A percentile compares a stretch with the other conserved stretches of the same genome.
phyloP scores from a whole-genome alignment of 306 rosid species.

The Casuarina cunninghamiana region DNA sequence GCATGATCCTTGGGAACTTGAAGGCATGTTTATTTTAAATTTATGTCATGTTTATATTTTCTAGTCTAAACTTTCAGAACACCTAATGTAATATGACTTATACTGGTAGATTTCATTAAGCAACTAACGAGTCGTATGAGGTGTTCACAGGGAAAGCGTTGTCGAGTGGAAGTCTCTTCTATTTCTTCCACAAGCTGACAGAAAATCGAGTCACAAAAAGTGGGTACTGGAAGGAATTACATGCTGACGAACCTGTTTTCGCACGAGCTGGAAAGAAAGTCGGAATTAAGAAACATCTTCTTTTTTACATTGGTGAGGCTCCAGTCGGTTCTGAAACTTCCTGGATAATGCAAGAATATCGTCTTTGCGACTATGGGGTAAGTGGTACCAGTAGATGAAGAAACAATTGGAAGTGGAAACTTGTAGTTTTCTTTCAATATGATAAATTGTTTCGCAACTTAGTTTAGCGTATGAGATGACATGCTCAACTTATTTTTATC shows the following conservation, averaged over 20 bases:
- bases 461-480: too few relatives aligned
- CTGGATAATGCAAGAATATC: slow-evolving; percentile 59
- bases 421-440: neutral
- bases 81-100: neutral
- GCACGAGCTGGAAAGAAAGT: slow-evolving; percentile 31
- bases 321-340: slow-evolving; percentile 36
- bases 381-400: slow-evolving; percentile 26
- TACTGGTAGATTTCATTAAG: neutral
- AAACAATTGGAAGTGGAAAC: slow-evolving; percentile 19
- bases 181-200: slow-evolving; percentile 43
- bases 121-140: neutral
- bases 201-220: slow-evolving; percentile 36
- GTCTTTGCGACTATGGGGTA: slow-evolving; percentile 33
- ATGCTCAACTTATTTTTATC: neutral
- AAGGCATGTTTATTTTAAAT: slow-evolving; percentile 31
- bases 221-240: slow-evolving; percentile 55
- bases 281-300: slow-evolving; percentile 47
- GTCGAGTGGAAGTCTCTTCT: slow-evolving; percentile 42
- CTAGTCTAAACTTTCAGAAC: neutral
- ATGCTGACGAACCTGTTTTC: slow-evolving; percentile 30
- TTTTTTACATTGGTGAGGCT: slow-evolving; percentile 40
- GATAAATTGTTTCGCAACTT: neutral
- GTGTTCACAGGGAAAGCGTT: slow-evolving; percentile 38
- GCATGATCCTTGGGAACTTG: slow-evolving; percentile 42
- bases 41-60: neutral